Base-by-base conservation (phyloP, 2,329 filamentous ascomycete species). In the Microcyclospora tardicrescens region DNA sequence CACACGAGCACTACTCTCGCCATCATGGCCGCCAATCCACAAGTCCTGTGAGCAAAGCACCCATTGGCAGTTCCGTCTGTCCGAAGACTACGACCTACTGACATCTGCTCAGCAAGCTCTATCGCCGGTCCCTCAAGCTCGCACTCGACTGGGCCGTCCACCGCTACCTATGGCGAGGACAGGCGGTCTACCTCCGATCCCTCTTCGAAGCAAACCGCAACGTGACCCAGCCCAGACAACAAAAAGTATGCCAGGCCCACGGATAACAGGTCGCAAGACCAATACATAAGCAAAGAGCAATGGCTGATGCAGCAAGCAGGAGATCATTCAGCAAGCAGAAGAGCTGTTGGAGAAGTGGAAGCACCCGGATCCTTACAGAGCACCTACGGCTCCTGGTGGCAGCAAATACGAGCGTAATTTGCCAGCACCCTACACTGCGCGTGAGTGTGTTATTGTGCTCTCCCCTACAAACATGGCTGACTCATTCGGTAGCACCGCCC, bases 331-430 rank as follows among this genome's bases (percentile, higher is more conserved):
- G 45, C 86, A 95, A 66, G 89, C 91, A 4, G 87, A 96, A 63
- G 81, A 81, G 51, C 61, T 95, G 42, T 68, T 98, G 46, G 77
- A 91, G 56, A 83, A 80, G 62, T 98, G 89, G 89, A 96, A 96
- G 67, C 91, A 98, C 58, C 91, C 91, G 3, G 91, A 98, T 61
- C 87, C 91, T 27, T 96, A 94, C 61, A 71, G 75, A 51, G 76
- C 81, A 48, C 91, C 91, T 11, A 93, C 85, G 32, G 89, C 91
- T 30, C 91, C 91, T 10, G 91, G 91, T 72, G 91, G 89, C 50
- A 94, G 85, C 48, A 96, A 96, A 72, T 96, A 82, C 64, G 91
- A 96, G 67, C 76, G 91, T 61, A 98, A 98, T 63, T 61, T 96
- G 39, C 84, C 85, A 28, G 73, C 76, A 41, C 86, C 80, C 28